Conservation (phyloP, 768 basidiomycete genomes). For the Sutorius australiensis region DNA sequence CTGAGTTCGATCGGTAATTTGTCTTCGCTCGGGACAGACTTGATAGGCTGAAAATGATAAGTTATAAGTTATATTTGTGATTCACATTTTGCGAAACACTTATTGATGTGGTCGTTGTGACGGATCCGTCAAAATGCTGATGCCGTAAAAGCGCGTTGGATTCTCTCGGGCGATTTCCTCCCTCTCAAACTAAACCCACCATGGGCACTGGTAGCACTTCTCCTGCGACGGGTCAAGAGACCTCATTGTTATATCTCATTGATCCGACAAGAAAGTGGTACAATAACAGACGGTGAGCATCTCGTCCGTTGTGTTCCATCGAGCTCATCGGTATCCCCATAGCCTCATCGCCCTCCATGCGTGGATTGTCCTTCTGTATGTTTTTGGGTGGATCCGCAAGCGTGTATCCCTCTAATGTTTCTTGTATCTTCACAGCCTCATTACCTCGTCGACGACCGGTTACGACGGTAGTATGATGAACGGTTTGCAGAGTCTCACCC, state of each 20-base stretch:
- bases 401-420: neutral
- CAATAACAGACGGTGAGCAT: conserved; percentile 61
- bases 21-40: too few species aligned
- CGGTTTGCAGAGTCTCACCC: conserved; percentile 65
- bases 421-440: conserved; percentile 42
- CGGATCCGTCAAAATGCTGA: too few species aligned
- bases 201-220: conserved; percentile 57
- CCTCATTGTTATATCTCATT: conserved; percentile 50
- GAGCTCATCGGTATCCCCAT: neutral
- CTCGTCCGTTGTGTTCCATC: neutral
- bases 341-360: conserved; percentile 62
- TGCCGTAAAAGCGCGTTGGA: neutral
- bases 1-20: too few species aligned
- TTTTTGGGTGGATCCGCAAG: neutral
- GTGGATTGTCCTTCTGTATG: conserved; percentile 67
- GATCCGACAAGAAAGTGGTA: conserved; percentile 71
- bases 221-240: conserved; percentile 21
- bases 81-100: too few species aligned
- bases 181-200: conserved; percentile 3
- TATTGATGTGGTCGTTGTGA: too few species aligned
- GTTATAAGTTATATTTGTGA: too few species aligned
- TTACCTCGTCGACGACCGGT: conserved; percentile 72
- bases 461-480: conserved; percentile 82
- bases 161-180: conserved; percentile 14
- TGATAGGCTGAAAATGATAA: too few species aligned